Percentiles rank a stretch among this genome's conserved stretches.
Evolutionary conservation across 345 rosid species (phyloP).

Genomic region (Kandelia obovata): DNA sequence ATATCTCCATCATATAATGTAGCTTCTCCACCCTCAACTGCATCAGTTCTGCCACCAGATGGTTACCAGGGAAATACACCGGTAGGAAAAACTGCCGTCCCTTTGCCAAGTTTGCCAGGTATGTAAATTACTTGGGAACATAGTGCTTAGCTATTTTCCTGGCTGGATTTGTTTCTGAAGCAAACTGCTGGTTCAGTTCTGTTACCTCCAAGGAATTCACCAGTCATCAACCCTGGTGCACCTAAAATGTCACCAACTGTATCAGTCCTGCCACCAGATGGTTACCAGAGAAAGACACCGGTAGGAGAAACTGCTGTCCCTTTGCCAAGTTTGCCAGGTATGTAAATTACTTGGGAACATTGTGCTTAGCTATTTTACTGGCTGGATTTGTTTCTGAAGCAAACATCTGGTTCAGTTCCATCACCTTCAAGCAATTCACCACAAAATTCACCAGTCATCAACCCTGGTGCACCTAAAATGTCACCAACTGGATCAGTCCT

Average conservation of each 20-base stretch:
- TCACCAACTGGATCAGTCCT: constrained; percentile 17
- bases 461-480: constrained; percentile 22
- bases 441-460: constrained; percentile 16
- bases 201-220: constrained; percentile 18
- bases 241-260: constrained; percentile 23
- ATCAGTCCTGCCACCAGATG: constrained; percentile 23
- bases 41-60: constrained; percentile 23
- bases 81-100: constrained; percentile 31
- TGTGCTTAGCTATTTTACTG: constrained; percentile 10
- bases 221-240: constrained; percentile 14
- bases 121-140: constrained; percentile 10
- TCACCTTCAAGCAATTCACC: constrained; percentile 20
- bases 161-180: constrained; percentile 4
- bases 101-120: constrained; percentile 46
- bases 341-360: constrained; percentile 8
- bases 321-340: constrained; percentile 45
- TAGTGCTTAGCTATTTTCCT: constrained; percentile 12
- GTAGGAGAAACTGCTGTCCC: constrained; percentile 32
- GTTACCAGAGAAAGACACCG: constrained; percentile 32
- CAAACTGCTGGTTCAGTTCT: constrained; percentile 22
- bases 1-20: constrained; percentile 14
- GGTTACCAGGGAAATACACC: constrained; percentile 31
- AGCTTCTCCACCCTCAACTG: constrained; percentile 32
- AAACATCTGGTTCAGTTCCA: constrained; percentile 23
- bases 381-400: constrained; percentile 5